Evolutionary conservation across 2,329 filamentous ascomycete genomes (phyloP).

Genomic region (Remersonia thermophila): DNA sequence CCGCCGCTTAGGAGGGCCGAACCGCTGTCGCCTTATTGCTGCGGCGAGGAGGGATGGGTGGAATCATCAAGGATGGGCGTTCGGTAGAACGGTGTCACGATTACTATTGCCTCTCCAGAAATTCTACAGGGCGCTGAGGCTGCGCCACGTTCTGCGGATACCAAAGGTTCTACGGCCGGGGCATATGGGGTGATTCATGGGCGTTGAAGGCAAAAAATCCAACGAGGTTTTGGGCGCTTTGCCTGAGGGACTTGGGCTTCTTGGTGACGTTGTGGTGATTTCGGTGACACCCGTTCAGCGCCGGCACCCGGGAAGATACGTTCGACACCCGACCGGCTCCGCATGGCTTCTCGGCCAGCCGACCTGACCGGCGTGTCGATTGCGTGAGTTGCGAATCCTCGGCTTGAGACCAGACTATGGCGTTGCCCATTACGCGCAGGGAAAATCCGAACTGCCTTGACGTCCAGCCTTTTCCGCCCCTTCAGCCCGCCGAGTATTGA

Average conservation of each 20-base stretch:
- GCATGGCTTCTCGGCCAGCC: no score
- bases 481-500: no score
- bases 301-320: no score
- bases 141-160: constrained; percentile 14
- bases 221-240: constrained; percentile 2
- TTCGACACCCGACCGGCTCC: no score
- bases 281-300: neutral
- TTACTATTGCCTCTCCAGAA: constrained; percentile 16
- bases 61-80: constrained; percentile 18
- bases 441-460: no score
- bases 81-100: constrained; percentile 20
- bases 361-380: no score
- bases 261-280: neutral
- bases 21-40: constrained; percentile 11
- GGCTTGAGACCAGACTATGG: no score
- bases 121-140: constrained; percentile 17
- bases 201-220: constrained; percentile 5
- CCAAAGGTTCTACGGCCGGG: constrained; percentile 7
- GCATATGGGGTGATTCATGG: constrained; percentile 8
- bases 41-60: constrained; percentile 14
- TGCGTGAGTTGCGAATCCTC: no score
- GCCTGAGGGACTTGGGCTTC: neutral
- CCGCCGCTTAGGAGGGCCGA: constrained; percentile 10
- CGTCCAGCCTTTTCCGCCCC: no score
- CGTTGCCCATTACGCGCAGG: no score